Evolutionary conservation across 192 early-diverging fungal species (phyloP), one percentile per base, ranked within the genome.

Genomic region (Podila epigama): DNA sequence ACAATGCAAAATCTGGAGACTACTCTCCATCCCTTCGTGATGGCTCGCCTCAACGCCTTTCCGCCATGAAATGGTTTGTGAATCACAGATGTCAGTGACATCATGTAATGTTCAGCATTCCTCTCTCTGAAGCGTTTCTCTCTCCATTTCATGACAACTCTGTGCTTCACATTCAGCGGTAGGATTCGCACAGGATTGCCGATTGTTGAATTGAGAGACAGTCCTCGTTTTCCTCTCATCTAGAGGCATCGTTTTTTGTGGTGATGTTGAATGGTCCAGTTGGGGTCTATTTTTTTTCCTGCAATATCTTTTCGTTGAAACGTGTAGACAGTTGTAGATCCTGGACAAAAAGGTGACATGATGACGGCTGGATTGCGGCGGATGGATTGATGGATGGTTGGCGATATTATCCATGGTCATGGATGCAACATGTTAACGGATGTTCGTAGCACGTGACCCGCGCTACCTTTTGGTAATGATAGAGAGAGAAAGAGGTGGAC

Each of bases 361-460:
- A 28, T 13, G 52, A 32, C 29, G 22, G 13, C 52, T 33, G 52
- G 52, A 35, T 68, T 51, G 34, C 51, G 34, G 56, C 64, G 60
- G 69, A 71, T 71, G 20, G 60, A 63, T 71, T 50, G 51, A 69
- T 69, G 58, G 55, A 57, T 68, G 37, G 52, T 54, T 48, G 44
- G 5, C 44, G 7, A 18, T 15, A 20, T 18, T 18, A 18, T 22
- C 44, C 44, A 48, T 48, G 40, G 10, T 28, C 52, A 54, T 27
- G 27, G 52, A 54, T 54, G 27, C 52, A 54, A 29, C 15, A 25
- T 54, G 16, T 54, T 32, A 16, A 15, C 5, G n/a, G 7, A 9
- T 48, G 42, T 48, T 0, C 15, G 25, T 48, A 48, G 44, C 44
- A 48, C 44, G 44, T 48, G 44, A 48, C 25, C n/a, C n/a, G 44